A percentile compares a stretch with the other conserved stretches of the same genome.
phyloP scores from a whole-genome alignment of 257 asterid species.

The Osmanthus fragrans region DNA sequence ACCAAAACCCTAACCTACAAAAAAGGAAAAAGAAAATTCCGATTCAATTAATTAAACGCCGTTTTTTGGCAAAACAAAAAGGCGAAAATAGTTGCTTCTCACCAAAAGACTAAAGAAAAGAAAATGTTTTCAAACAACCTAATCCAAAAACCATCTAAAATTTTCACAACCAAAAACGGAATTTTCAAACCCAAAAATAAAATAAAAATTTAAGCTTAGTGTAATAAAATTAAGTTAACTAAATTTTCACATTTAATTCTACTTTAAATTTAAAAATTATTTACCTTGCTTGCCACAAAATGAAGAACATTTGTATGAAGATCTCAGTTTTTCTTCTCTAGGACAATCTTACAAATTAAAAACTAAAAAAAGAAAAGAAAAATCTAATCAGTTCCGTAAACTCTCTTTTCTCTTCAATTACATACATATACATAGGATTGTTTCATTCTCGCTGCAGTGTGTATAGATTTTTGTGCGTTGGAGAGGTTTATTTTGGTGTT shows the following conservation, averaged over 20 bases:
- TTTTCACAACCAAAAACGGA: constrained; percentile 11
- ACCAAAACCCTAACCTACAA: constrained; percentile 40
- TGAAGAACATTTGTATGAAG: constrained; percentile 44
- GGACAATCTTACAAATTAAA: not conserved
- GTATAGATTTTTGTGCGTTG: constrained; percentile 14
- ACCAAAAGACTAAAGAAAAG: constrained; percentile 21
- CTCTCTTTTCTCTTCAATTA: constrained; percentile 17
- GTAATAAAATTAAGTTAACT: constrained; percentile 16
- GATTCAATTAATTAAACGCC: constrained; percentile 33
- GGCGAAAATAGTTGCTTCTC: constrained; percentile 24
- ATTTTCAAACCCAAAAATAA: constrained; percentile 19
- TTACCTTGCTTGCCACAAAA: constrained; percentile 47
- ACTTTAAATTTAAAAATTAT: constrained; percentile 14
- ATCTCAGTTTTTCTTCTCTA: constrained; percentile 32
- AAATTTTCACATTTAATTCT: constrained; percentile 21
- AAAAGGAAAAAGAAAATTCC: constrained; percentile 21
- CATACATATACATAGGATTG: constrained; percentile 19
- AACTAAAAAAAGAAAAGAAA: not conserved
- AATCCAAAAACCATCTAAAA: constrained; percentile 25
- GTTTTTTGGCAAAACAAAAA: constrained; percentile 16
- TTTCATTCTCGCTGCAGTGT: constrained; percentile 21
- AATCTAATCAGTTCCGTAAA: constrained; percentile 5
- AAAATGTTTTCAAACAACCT: constrained; percentile 28
- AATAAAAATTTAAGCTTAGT: constrained; percentile 4
- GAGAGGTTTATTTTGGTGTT: constrained; percentile 37